These are phyloP conservation scores for Schizosaccharomyces lindneri DNA, from an alignment of 805 yeast genomes.

Conservation along the genomic window DNA sequence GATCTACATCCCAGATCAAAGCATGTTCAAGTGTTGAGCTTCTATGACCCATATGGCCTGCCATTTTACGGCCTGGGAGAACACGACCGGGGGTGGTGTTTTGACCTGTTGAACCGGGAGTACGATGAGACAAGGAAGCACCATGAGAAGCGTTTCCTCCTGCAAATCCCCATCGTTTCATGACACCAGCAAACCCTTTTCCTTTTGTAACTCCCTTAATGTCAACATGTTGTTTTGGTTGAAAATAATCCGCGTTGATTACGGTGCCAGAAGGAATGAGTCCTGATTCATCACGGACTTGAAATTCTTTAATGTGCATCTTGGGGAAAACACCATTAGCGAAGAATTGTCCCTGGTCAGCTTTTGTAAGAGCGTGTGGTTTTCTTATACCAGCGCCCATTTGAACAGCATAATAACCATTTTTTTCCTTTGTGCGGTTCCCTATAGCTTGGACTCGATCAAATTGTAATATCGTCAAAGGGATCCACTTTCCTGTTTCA, in stretches of 20 bases:
- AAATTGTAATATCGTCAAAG: conserved; percentile 73
- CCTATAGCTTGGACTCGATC: conserved; percentile 68
- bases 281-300: conserved; percentile 40
- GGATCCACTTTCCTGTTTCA: conserved; percentile 37
- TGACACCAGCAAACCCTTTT: conserved; percentile 93
- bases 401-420: conserved; percentile 70
- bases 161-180: conserved; percentile 75
- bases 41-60: conserved; percentile 82
- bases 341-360: conserved; percentile 50
- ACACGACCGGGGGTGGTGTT: conserved; percentile 91
- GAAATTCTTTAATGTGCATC: conserved; percentile 46
- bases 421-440: conserved; percentile 40
- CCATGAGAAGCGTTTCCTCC: conserved; percentile 92
- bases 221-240: conserved; percentile 64
- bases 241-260: conserved; percentile 61
- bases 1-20: conserved; percentile 55
- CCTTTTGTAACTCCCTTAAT: conserved; percentile 61
- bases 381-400: conserved; percentile 59
- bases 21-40: conserved; percentile 51
- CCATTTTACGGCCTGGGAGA: conserved; percentile 92
- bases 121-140: conserved; percentile 77
- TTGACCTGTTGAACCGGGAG: conserved; percentile 93
- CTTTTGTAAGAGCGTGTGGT: conserved; percentile 34
- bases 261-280: conserved; percentile 55
- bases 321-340: conserved; percentile 71